Conservation (phyloP, 345 rosid species). For the Brassica cretica region DNA sequence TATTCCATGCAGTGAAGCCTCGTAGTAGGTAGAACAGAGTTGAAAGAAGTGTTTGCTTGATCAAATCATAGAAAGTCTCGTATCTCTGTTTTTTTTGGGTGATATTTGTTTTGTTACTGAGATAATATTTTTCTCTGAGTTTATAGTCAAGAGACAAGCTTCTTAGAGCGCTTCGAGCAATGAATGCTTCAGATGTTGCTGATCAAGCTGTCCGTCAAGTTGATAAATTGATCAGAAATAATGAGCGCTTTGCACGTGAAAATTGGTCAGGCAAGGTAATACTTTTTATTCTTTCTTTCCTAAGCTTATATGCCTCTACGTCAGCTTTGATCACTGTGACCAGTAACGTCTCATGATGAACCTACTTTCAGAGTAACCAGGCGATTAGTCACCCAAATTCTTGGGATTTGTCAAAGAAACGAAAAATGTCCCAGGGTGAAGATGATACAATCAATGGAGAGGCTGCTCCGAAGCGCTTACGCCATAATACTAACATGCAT, state of each 20-base stretch:
- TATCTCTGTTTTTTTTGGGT: neutral
- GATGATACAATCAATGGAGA: conserved; percentile 65
- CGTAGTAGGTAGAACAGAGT: conserved; percentile 11
- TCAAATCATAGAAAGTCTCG: conserved; percentile 16
- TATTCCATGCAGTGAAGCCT: conserved; percentile 16
- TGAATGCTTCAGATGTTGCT: conserved; percentile 96
- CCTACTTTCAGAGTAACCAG: conserved; percentile 70
- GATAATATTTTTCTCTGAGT: neutral
- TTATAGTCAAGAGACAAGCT: conserved; percentile 85
- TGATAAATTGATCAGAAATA: conserved; percentile 76
- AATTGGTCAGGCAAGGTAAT: conserved; percentile 67
- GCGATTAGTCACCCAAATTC: conserved; percentile 50
- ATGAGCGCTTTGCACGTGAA: conserved; percentile 88
- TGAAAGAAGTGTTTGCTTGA: conserved; percentile 19
- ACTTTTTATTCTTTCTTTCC: conserved; percentile 5
- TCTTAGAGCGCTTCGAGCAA: conserved; percentile 70
- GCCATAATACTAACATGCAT: conserved; percentile 48
- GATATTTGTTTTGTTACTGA: conserved; percentile 29
- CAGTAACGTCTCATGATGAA: conserved; percentile 25
- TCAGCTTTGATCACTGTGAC: conserved; percentile 31
- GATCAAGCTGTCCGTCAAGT: conserved; percentile 95
- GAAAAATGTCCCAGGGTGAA: conserved; percentile 59
- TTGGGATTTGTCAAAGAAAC: conserved; percentile 69
- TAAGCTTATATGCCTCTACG: conserved; percentile 21
- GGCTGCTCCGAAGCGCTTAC: conserved; percentile 59